Evolutionary conservation across 805 yeast species (phyloP).

Genomic region (Helenozyma rhizophorensis): DNA sequence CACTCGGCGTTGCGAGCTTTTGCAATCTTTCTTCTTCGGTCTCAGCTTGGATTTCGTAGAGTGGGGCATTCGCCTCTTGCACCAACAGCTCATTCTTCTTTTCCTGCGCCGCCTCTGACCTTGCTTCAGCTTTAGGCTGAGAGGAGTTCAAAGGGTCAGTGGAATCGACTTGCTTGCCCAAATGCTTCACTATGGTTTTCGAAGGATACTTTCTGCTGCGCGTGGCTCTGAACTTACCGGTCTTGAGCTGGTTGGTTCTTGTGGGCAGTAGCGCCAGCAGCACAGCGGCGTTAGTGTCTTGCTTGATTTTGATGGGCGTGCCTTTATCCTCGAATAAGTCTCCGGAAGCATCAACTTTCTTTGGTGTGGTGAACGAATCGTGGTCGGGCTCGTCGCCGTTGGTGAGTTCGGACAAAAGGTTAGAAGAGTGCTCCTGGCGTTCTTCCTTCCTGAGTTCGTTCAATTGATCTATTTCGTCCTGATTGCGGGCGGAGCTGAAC

Average conservation of each 20-base stretch:
- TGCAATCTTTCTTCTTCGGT: conserved; percentile 16
- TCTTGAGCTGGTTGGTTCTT: conserved; percentile 15
- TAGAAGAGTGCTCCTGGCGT: conserved; percentile 23
- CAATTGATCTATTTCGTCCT: conserved; percentile 18
- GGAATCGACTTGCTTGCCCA: conserved; percentile 13
- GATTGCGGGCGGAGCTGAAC: conserved; percentile 6
- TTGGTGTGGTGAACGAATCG: conserved; percentile 9
- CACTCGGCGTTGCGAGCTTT: conserved; percentile 9
- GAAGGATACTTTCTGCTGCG: conserved; percentile 28
- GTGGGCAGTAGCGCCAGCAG: conserved; percentile 6
- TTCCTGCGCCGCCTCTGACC: conserved; percentile 2
- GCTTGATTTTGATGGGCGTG: conserved; percentile 22
- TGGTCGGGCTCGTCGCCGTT: conserved; percentile 11
- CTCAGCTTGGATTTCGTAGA: conserved; percentile 37
- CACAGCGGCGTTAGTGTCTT: background rate
- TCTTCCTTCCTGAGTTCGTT: conserved; percentile 33
- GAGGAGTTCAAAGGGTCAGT: conserved; percentile 24
- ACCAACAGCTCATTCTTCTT: conserved; percentile 30
- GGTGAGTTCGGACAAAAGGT: conserved; percentile 12
- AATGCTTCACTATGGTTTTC: conserved; percentile 26
- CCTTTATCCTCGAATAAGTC: conserved; percentile 32
- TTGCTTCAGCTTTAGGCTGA: conserved; percentile 1
- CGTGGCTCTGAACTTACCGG: conserved; percentile 28
- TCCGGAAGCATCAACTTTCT: conserved; percentile 16
- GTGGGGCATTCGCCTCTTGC: conserved; percentile 50